phyloP scores from a whole-genome alignment of 164 flowering plant species.

The Kingdonia uniflora region DNA sequence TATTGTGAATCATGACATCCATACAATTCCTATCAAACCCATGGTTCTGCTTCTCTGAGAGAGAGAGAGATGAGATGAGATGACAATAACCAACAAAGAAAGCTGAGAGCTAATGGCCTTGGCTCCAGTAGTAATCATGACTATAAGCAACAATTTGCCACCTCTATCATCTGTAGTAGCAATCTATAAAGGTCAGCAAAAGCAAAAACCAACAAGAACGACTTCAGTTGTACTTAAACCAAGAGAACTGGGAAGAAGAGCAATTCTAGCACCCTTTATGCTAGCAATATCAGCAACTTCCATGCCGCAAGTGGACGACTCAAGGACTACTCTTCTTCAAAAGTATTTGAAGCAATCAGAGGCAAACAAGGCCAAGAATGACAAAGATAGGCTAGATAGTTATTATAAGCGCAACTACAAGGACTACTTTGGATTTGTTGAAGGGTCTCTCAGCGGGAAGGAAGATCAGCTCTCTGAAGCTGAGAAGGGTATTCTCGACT shows the following conservation, averaged over 20 bases:
- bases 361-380: constrained; percentile 79
- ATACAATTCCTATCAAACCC: too few species aligned
- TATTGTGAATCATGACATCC: neutral
- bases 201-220: neutral
- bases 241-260: constrained; percentile 33
- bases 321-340: constrained; percentile 41
- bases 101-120: constrained; percentile 10
- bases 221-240: neutral
- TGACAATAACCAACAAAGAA: neutral
- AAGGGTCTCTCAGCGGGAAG: constrained; percentile 54
- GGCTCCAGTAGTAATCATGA: constrained; percentile 27
- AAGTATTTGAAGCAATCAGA: constrained; percentile 71
- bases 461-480: constrained; percentile 48
- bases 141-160: constrained; percentile 18
- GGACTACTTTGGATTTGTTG: constrained; percentile 76
- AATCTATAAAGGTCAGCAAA: constrained; percentile 17
- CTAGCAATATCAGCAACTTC: constrained; percentile 11
- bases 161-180: constrained; percentile 31
- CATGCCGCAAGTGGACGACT: constrained; percentile 22
- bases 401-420: constrained; percentile 85
- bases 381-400: constrained; percentile 80
- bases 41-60: too few species aligned
- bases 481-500: constrained; percentile 77
- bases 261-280: constrained; percentile 24
- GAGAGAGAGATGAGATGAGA: too few species aligned